These are phyloP conservation scores for Ustilago xerochloae DNA, from an alignment of 1,284 basidiomycete genomes.

Conservation along the genomic window DNA sequence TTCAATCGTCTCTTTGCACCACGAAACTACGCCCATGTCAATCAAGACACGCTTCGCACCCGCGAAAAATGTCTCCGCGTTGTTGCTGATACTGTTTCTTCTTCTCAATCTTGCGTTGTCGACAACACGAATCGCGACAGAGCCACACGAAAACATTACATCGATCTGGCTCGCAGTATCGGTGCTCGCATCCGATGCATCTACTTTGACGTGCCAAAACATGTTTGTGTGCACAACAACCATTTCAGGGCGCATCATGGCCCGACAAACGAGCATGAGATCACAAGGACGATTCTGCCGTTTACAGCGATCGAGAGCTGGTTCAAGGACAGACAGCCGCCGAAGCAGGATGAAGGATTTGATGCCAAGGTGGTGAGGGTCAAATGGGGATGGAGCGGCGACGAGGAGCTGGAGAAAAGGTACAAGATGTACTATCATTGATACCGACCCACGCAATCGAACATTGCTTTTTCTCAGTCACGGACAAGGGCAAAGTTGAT, in stretches of 20 bases:
- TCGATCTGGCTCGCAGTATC: constrained; percentile 30
- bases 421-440: constrained; percentile 48
- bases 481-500: no score
- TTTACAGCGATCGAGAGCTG: constrained; percentile 33
- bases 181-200: constrained; percentile 31
- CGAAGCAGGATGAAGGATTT: constrained; percentile 37
- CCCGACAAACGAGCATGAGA: constrained; percentile 3
- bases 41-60: constrained; percentile 74
- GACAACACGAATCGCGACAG: constrained; percentile 59
- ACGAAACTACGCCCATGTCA: constrained; percentile 73
- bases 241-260: constrained; percentile 35
- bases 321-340: constrained; percentile 33
- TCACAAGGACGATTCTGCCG: constrained; percentile 20
- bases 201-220: constrained; percentile 39
- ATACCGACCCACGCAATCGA: no score
- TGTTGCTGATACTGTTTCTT: constrained; percentile 74
- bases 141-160: constrained; percentile 45
- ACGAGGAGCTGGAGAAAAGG: constrained; percentile 5
- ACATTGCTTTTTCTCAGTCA: not conserved
- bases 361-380: constrained; percentile 20
- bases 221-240: constrained; percentile 47
- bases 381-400: constrained; percentile 32
- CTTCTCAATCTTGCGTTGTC: constrained; percentile 64
- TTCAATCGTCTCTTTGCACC: constrained; percentile 78
- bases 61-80: constrained; percentile 80